These are phyloP conservation scores for Carex kokanica DNA, from an alignment of 176 grass and related monocot genomes.

Conservation along the genomic window DNA sequence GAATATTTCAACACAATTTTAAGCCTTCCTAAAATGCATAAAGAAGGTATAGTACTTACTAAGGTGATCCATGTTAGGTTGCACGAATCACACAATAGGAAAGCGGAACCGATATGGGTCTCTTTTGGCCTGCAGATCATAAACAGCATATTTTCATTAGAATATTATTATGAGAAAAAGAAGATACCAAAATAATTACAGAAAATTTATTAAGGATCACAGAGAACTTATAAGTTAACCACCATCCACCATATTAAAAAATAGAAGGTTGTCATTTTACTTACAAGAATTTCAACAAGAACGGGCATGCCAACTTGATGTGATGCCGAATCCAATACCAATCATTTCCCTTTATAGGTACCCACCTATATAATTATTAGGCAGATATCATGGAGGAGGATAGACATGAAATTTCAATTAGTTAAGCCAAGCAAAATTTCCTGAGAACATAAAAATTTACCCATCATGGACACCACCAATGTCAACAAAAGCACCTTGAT, in stretches of 20 bases:
- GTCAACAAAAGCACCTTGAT: slow-evolving; percentile 95
- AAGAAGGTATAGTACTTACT: slow-evolving; percentile 43
- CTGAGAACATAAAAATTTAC: slow-evolving; percentile 33
- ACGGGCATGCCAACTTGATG: slow-evolving; percentile 92
- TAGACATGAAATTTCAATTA: slow-evolving; percentile 13
- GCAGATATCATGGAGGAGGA: background rate
- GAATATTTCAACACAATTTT: slow-evolving; percentile 4
- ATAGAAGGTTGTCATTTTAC: slow-evolving; percentile 1
- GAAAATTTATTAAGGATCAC: slow-evolving; percentile 1
- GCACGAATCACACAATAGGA: slow-evolving; percentile 85
- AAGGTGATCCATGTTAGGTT: slow-evolving; percentile 94
- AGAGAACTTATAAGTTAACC: slow-evolving; percentile 1
- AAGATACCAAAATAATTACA: background rate
- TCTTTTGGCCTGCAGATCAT: slow-evolving; percentile 64
- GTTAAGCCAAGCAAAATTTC: slow-evolving; percentile 9
- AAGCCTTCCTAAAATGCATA: background rate
- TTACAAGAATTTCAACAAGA: slow-evolving; percentile 81
- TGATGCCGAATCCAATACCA: slow-evolving; percentile 99
- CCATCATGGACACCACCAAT: slow-evolving; percentile 87
- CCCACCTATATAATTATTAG: slow-evolving; percentile 58
- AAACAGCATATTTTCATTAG: background rate
- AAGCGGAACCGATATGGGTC: slow-evolving; percentile 89
- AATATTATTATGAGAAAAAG: slow-evolving; percentile 14
- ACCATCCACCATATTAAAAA: background rate
- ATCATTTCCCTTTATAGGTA: slow-evolving; percentile 95